phyloP scores from a whole-genome alignment of 1,284 basidiomycete genomes.

The Ustilago shanxiensis region DNA sequence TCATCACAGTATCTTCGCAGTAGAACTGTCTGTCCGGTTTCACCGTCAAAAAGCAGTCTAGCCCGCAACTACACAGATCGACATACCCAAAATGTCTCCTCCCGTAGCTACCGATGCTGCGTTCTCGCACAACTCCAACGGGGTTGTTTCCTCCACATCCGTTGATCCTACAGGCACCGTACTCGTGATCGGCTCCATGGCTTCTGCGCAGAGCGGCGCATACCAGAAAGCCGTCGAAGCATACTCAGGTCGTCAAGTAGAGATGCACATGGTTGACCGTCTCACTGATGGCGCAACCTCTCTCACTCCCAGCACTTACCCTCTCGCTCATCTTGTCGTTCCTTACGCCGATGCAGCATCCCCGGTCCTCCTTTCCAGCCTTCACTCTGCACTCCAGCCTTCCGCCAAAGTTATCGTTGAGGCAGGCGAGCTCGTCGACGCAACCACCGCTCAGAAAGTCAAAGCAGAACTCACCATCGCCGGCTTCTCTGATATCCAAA shows the following conservation, averaged over 20 bases:
- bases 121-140: conserved; percentile 43
- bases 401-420: conserved; percentile 50
- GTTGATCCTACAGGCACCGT: conserved; percentile 45
- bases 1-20: too few species aligned
- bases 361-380: conserved; percentile 45
- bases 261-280: conserved; percentile 69
- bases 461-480: conserved; percentile 58
- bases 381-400: conserved; percentile 47
- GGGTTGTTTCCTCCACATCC: conserved; percentile 43
- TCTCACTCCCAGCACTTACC: conserved; percentile 47
- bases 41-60: too few species aligned
- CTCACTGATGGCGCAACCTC: conserved; percentile 61
- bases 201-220: conserved; percentile 56
- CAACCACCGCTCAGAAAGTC: conserved; percentile 31
- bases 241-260: conserved; percentile 52
- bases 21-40: too few species aligned
- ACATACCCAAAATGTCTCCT: conserved; percentile 30
- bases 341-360: conserved; percentile 50
- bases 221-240: conserved; percentile 63
- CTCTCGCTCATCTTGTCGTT: conserved; percentile 51
- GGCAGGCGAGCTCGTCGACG: conserved; percentile 42
- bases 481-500: conserved; percentile 51
- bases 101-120: conserved; percentile 44
- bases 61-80: too few species aligned
- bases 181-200: conserved; percentile 65